Evolutionary conservation across 1,284 basidiomycete genomes (phyloP).

Genomic region (Trametes sp.): DNA sequence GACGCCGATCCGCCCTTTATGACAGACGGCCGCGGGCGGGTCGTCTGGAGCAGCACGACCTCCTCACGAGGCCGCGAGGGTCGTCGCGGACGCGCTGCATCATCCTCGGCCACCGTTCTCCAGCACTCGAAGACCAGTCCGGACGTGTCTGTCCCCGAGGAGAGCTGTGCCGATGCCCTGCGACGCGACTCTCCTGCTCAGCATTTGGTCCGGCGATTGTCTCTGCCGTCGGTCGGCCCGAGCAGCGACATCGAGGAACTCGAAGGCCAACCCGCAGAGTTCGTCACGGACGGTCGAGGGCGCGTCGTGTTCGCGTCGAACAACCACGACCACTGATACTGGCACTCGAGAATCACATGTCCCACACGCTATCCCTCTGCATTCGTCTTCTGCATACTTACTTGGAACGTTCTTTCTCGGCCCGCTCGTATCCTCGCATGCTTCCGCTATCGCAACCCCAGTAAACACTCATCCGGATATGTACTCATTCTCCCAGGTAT

Average conservation of each 20-base stretch:
- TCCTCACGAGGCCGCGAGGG: constrained; percentile 30
- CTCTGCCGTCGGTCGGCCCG: constrained; percentile 16
- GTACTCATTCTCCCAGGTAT: not conserved
- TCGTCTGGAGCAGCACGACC: constrained; percentile 60
- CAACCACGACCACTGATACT: not conserved
- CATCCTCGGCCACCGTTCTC: constrained; percentile 8
- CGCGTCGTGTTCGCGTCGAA: constrained; percentile 29
- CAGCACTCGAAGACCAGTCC: constrained; percentile 18
- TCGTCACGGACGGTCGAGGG: constrained; percentile 31
- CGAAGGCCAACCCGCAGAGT: constrained; percentile 13
- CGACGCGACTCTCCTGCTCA: constrained; percentile 9
- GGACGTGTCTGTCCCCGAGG: constrained; percentile 15
- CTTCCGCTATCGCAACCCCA: not conserved
- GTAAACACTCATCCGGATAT: not conserved
- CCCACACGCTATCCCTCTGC: not conserved
- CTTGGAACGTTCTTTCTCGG: not conserved
- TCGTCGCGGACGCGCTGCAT: constrained; percentile 28
- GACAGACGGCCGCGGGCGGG: constrained; percentile 58
- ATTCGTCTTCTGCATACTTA: not conserved
- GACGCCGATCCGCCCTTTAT: constrained; percentile 64
- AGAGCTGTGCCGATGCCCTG: constrained; percentile 15
- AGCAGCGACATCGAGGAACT: constrained; percentile 7
- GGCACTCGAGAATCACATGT: not conserved
- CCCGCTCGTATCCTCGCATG: not conserved
- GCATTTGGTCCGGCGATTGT: constrained; percentile 19